Conservation (phyloP, 345 rosid species). For the Citrus sinensis region DVS_A1.0 CM039165.1:34360501-34361000, state of each 20-base stretch:
- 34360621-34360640: no score
- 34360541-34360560: no score
- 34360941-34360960: not conserved
- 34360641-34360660: no score
- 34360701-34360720: not conserved
- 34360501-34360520: no score
- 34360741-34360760: not conserved
- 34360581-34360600: no score
- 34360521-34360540: no score
- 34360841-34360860: not conserved
- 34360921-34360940: not conserved
- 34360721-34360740: not conserved
- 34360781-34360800: not conserved
- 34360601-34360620: no score
- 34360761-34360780: not conserved
- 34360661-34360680: no score
- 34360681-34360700: no score
- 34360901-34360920: conserved; percentile 8
- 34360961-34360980: conserved; percentile 6
- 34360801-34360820: not conserved
- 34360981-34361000: conserved; percentile 18
- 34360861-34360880: conserved; percentile 10
- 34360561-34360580: no score
- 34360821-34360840: not conserved
- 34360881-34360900: conserved; percentile 17